Base-by-base conservation (phyloP, 129 eudicot species). In the Helianthus tuberosus region DNA sequence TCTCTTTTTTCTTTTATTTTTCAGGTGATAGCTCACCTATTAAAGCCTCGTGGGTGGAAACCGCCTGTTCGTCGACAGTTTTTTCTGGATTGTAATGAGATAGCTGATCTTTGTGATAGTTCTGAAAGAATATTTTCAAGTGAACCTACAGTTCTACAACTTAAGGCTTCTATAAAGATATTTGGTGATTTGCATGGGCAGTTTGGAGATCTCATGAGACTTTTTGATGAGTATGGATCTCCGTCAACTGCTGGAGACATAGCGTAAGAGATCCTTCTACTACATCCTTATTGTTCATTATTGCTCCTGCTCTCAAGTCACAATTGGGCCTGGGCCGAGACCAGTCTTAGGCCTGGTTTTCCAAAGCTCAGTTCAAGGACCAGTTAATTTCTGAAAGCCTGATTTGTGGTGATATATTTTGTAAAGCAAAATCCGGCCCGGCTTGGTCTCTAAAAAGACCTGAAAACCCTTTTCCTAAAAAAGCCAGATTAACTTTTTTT, bases 31-130 rank as follows among this genome's bases (percentile, higher is more conserved):
- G 86, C 86, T 61, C 96, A 95, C 81, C 89, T 95, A 32, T 75
- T 95, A 70, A 95, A 95, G 77, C 99, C 99, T 77, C 97, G 99
- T 49, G 99, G 99, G 36, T 95, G 99, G 99, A 95, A 95, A 82
- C 99, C 99, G 64, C 99, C 99, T 64, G 99, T 95, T 59, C 93
- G 90, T 5, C 86, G 99, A 29, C 99, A 95, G 14, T 95, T 95
- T 77, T 95, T 95, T 83, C 84, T 95, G 85, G 99, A 95, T 76
- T 88, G 97, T 75, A 89, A 89, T 85, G 99, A 95, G 75, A 88
- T 95, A 75, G 96, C 97, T 36, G 99, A 95, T 77, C 96, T 95
- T 41, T 95, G 99, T 84, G 99, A 95, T 77, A 91, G 96, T 78
- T 91, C 99, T 67, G 99, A 95, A 80, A 82, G 96, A 74, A 91